Conservation (phyloP, 2,329 filamentous ascomycete species). For the Alternaria tenuissima region DNA sequence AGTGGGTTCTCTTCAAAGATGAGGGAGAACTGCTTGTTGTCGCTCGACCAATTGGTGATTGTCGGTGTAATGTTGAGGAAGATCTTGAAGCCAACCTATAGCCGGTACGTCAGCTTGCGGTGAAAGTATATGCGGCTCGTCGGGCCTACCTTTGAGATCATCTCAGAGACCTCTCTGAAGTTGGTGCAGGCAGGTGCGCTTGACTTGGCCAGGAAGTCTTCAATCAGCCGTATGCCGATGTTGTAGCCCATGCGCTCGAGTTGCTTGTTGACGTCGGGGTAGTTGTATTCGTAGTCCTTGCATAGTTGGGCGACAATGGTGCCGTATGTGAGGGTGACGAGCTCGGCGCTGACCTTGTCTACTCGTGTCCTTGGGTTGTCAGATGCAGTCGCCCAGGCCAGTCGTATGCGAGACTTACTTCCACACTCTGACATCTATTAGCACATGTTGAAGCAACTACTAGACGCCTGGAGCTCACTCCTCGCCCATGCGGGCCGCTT, state of each 20-base stretch:
- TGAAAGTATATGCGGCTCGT: background rate
- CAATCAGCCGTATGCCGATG: constrained; percentile 92
- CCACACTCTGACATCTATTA: constrained; percentile 74
- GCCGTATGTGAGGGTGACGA: constrained; percentile 96
- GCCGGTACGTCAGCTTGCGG: constrained; percentile 14
- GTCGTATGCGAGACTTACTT: constrained; percentile 70
- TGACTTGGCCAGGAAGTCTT: constrained; percentile 96
- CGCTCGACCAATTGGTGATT: constrained; percentile 93
- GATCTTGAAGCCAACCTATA: constrained; percentile 95
- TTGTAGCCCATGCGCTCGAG: constrained; percentile 99
- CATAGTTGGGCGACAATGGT: constrained; percentile 97
- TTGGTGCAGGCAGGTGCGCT: constrained; percentile 88
- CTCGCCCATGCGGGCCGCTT: constrained; percentile 75
- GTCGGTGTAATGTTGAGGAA: constrained; percentile 96
- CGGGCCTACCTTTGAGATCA: constrained; percentile 80
- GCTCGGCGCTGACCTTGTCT: constrained; percentile 97
- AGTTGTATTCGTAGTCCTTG: constrained; percentile 94
- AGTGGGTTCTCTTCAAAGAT: constrained; percentile 97
- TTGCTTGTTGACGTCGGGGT: constrained; percentile 95
- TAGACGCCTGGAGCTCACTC: constrained; percentile 64
- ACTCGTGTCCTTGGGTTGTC: constrained; percentile 76
- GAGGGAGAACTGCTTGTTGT: constrained; percentile 95
- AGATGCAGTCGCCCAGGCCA: constrained; percentile 15
- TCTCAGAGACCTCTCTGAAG: constrained; percentile 95
- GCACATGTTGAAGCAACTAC: constrained; percentile 38